Base-by-base conservation (phyloP, 164 flowering plant species). In the Vitis rotundifolia region DNA sequence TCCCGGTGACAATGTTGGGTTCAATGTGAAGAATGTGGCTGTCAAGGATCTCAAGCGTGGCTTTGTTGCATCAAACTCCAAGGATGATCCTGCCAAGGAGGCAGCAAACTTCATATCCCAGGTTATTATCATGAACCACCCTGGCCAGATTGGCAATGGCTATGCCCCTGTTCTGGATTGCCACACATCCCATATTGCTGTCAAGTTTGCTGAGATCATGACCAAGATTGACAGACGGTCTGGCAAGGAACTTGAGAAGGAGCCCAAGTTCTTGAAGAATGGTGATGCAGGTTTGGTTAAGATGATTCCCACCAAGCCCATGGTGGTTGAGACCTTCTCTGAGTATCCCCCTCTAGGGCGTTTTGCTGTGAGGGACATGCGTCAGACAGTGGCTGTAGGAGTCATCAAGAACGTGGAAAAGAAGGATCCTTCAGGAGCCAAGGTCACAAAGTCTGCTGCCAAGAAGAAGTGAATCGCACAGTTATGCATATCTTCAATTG, bases 1-100 rank as follows among this genome's bases (percentile, higher is more conserved):
- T 11, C 89, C 88, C 6, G 89, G 88, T 70, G 88, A 85, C 74
- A 85, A 85, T 71, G 88, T 85, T 11, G 88, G 88, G 5, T 85
- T 85, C 81, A 85, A 85, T 55, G 86, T 85, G 16, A 85, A 85
- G 84, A 85, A 85, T 64, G 88, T 85, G 63, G 83, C 88, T 9
- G 84, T 85, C 6, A 85, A 85, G 79, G 88, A 85, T 81, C 81
- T 85, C 66, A 85, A 85, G 80, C 82, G 88, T 68, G 88, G 88
- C 2, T 85, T 47, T 64, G 88, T 85, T 64, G 88, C 88, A 9
- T 85, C 86, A 9, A 85, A 85, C 73, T 85, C 89, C 63, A 85
- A 85, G 82, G 89, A 85, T 69, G 89, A 85, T 49, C 89, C 89
- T 26, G 85, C 87, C 58, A 80, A 62, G 75, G 86, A 67, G 55